phyloP scores from a whole-genome alignment of 805 yeast genomes.

The Candida xiaguanensis region DNA sequence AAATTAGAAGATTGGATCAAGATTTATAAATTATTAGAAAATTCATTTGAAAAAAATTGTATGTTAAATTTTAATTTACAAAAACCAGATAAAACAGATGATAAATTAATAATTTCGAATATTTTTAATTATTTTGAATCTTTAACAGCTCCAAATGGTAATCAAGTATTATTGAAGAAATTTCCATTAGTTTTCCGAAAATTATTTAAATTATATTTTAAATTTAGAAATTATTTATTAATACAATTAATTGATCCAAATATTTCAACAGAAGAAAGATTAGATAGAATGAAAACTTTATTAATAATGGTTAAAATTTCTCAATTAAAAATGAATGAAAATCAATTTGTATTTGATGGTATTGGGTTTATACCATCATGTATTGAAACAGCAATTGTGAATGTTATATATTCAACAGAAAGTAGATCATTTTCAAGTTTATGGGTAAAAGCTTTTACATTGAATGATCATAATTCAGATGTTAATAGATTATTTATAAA shows the following conservation, averaged over 20 bases:
- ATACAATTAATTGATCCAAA: conserved; percentile 61
- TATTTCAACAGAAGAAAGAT: conserved; percentile 57
- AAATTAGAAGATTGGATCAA: conserved; percentile 75
- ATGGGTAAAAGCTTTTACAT: conserved; percentile 58
- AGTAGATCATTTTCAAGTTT: conserved; percentile 62
- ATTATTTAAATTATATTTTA: conserved; percentile 62
- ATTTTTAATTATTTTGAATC: conserved; percentile 68
- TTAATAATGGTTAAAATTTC: conserved; percentile 62
- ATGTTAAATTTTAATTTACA: conserved; percentile 54
- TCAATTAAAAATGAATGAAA: conserved; percentile 62
- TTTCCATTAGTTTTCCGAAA: conserved; percentile 71
- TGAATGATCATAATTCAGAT: neutral
- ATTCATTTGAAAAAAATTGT: conserved; percentile 56
- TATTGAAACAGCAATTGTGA: conserved; percentile 72
- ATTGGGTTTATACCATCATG: conserved; percentile 62
- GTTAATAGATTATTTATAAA: neutral
- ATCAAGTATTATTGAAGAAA: conserved; percentile 30
- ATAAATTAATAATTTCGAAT: conserved; percentile 59
- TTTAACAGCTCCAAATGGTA: conserved; percentile 46
- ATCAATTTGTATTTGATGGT: conserved; percentile 39
- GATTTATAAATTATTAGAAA: conserved; percentile 69
- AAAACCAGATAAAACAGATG: conserved; percentile 41
- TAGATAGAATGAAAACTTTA: conserved; percentile 64
- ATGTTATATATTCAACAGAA: conserved; percentile 77
- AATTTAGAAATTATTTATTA: conserved; percentile 60